These are phyloP conservation scores for Fusarium sp. DNA, from an alignment of 2,329 filamentous ascomycete species.

Conservation along the genomic window DNA sequence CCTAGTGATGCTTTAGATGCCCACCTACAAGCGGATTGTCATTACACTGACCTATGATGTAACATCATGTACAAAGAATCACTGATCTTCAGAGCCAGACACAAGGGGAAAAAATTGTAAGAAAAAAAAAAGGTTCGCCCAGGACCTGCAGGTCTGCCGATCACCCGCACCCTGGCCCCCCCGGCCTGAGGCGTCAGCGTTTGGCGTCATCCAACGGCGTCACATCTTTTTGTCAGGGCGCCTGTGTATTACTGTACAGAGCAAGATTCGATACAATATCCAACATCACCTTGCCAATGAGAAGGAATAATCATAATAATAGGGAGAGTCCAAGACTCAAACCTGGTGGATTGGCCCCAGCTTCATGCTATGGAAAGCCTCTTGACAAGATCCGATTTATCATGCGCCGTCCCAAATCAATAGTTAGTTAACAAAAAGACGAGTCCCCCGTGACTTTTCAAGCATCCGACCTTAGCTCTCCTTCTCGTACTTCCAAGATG, in stretches of 20 bases:
- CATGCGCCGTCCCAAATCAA: constrained; percentile 20
- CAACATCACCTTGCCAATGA: not conserved
- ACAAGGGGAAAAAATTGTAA: not conserved
- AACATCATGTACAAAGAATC: constrained; percentile 14
- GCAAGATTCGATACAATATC: not conserved
- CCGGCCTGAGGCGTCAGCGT: constrained; percentile 11
- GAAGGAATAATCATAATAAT: not conserved
- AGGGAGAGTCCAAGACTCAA: not conserved
- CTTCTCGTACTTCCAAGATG: constrained; percentile 53
- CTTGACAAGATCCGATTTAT: constrained; percentile 3
- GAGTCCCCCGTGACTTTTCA: constrained; percentile 12
- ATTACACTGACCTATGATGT: constrained; percentile 18
- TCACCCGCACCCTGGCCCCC: constrained; percentile 16
- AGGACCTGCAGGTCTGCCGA: constrained; percentile 20
- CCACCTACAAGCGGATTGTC: not conserved
- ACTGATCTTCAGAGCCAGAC: not conserved
- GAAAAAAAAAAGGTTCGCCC: not conserved
- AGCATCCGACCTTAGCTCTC: constrained; percentile 36
- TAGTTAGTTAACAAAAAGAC: constrained; percentile 2
- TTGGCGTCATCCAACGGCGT: constrained; percentile 11
- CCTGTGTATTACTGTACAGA: not conserved
- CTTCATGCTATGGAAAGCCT: constrained; percentile 4
- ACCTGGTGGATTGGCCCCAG: not conserved
- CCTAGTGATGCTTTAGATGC: not conserved
- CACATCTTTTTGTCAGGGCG: not conserved